These are phyloP conservation scores for Clitocybe nebularis DNA, from an alignment of 1,284 basidiomycete genomes.

Conservation along the genomic window DNA sequence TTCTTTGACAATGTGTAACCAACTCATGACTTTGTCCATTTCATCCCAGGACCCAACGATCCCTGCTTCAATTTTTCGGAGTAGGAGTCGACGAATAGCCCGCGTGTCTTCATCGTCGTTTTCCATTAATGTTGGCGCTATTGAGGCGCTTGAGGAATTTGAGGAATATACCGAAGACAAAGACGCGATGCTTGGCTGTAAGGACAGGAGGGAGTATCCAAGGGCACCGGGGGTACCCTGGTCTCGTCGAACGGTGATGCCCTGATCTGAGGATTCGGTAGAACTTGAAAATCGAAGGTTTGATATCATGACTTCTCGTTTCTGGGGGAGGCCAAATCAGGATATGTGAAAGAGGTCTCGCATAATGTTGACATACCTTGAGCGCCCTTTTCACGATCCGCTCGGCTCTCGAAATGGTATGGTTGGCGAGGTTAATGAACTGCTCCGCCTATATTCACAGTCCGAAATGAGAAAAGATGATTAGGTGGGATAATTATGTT, in stretches of 20 bases:
- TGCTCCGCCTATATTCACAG: conserved; percentile 51
- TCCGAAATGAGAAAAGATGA: conserved; percentile 9
- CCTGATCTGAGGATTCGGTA: conserved; percentile 16
- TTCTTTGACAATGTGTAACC: conserved; percentile 62
- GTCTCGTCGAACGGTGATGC: conserved; percentile 19
- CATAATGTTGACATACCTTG: conserved; percentile 43
- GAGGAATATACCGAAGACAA: conserved; percentile 35
- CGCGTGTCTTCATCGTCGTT: conserved; percentile 55
- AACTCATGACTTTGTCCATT: conserved; percentile 52
- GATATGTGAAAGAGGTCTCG: neutral
- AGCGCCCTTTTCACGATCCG: conserved; percentile 46
- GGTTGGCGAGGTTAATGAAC: conserved; percentile 46
- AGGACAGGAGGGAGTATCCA: conserved; percentile 26
- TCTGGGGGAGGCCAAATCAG: conserved; percentile 21
- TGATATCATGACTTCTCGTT: conserved; percentile 32
- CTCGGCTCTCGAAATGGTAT: conserved; percentile 49
- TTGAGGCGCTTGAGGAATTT: conserved; percentile 36
- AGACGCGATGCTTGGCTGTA: conserved; percentile 34
- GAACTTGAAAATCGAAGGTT: conserved; percentile 25
- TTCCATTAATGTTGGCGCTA: conserved; percentile 30
- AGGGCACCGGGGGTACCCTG: conserved; percentile 22
- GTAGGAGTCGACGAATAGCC: conserved; percentile 52
- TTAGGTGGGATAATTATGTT: neutral
- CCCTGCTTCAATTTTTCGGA: conserved; percentile 58
- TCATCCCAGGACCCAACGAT: conserved; percentile 59